Evolutionary conservation across 768 basidiomycete genomes (phyloP).

Genomic region (Mycena epipterygia): DNA sequence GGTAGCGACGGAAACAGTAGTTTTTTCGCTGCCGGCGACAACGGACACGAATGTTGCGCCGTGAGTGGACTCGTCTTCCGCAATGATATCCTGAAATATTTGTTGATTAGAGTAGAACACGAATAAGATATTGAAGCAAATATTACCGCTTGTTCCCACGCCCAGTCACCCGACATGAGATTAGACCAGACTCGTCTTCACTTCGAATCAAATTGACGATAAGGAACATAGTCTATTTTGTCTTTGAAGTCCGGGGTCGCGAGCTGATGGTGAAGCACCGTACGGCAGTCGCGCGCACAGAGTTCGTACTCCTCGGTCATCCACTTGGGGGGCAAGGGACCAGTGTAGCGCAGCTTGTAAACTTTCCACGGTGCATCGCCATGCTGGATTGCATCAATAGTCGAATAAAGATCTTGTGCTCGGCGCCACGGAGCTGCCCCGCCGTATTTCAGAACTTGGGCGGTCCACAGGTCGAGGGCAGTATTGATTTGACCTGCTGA

Average conservation of each 20-base stretch:
- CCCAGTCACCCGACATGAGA: constrained; percentile 55
- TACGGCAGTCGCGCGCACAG: background rate
- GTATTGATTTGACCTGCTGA: background rate
- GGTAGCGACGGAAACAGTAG: constrained; percentile 40
- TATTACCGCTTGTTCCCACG: constrained; percentile 52
- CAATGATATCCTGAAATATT: background rate
- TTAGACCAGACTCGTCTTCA: constrained; percentile 42
- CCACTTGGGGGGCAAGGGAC: constrained; percentile 5
- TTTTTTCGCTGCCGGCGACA: constrained; percentile 43
- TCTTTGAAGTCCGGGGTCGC: constrained; percentile 40
- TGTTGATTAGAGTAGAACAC: background rate
- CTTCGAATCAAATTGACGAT: constrained; percentile 37
- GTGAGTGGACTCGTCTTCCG: constrained; percentile 1
- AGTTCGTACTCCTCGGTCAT: constrained; percentile 22
- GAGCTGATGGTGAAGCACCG: constrained; percentile 5
- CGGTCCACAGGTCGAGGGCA: constrained; percentile 16
- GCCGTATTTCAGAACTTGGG: background rate
- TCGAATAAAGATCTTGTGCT: constrained; percentile 4
- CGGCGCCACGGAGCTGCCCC: background rate
- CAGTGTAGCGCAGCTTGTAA: constrained; percentile 7
- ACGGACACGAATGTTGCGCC: constrained; percentile 36
- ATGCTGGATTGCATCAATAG: constrained; percentile 13
- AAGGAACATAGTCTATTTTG: constrained; percentile 39
- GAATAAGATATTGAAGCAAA: constrained; percentile 3
- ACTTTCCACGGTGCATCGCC: constrained; percentile 18